Percentiles rank a stretch among this genome's conserved stretches.
Conservation (phyloP, 169 alveolate genomes). For the Plasmodium knowlesi region DNA sequence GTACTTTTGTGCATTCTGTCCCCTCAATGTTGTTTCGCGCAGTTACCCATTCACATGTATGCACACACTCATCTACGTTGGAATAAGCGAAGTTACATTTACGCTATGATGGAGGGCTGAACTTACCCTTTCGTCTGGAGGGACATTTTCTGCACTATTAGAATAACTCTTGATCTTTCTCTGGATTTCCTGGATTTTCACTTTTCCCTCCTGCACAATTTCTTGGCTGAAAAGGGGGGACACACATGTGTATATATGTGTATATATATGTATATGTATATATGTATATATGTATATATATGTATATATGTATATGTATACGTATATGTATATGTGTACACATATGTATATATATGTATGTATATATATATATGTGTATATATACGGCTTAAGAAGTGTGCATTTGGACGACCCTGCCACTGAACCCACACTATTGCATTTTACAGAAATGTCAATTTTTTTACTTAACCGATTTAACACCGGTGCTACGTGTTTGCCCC, state of each 20-base stretch:
- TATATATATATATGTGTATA: not conserved
- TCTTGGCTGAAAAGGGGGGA: conserved; percentile 28
- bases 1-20: not conserved
- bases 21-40: not conserved
- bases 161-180: conserved; percentile 36
- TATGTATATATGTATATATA: not conserved
- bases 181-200: conserved; percentile 65
- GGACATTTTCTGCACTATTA: conserved; percentile 10
- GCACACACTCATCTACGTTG: not conserved
- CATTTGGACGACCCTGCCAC: not conserved
- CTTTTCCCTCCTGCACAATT: conserved; percentile 61
- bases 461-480: not conserved
- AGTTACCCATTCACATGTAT: not conserved
- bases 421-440: not conserved
- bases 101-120: not conserved
- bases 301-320: too few relatives aligned
- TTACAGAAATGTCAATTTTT: not conserved
- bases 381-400: not conserved
- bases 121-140: conserved; percentile 53
- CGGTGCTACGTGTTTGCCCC: not conserved
- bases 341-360: too few relatives aligned
- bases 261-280: not conserved
- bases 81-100: not conserved
- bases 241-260: not conserved
- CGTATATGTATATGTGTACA: not conserved